Base-by-base conservation (phyloP, 306 rosid genomes). In the Castanea sativa region DNA sequence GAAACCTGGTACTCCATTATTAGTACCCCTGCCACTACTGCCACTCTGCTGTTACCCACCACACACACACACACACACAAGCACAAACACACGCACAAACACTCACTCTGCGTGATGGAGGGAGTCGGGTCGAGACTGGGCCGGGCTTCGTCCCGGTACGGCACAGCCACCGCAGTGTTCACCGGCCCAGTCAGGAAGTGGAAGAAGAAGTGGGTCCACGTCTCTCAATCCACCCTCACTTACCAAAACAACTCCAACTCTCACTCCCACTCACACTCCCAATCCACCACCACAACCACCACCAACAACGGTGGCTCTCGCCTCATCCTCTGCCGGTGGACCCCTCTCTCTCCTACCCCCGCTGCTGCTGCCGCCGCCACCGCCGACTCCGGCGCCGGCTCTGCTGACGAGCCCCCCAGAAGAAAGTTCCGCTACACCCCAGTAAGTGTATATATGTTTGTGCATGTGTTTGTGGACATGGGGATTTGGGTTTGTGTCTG, bases 161-260 rank as follows among this genome's bases (percentile, higher is more conserved):
- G 98, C 76, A 81, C 95, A 72, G 79, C 99, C 3, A 38, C 92
- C 58, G 60, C 97, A 13, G 99, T 93, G 7, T 96, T 96, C 91
- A 93, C 82, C 35, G 99, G 99, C 73, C 97, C 98, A 2, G 99
- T 96, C 14, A 71, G 99, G 72, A 93, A 89, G 85, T 95, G 99
- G 99, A 89, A 90, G 94, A 96, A 96, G 92, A 90, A 83, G 77
- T 96, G 99, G 99, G 98, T 93, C 55, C 89, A 89, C 71, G 98
- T 91, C 38, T 76, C 97, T 1, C 80, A 91, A 5, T 83, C 97
- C 55, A 78, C 75, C 65, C 19, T 67, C 63, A 52, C 35, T 76
- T 83, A 82, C 76, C 81, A 85, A 25, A 33, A 70, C 45, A 41
- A 8, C 69, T 76, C 88, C 51, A 87, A 78, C 13, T 70, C 89